Percentiles rank a stretch among this genome's conserved stretches.
Conservation (phyloP, 2,329 filamentous ascomycete species). For the Neodidymelliopsis sp. region DNA sequence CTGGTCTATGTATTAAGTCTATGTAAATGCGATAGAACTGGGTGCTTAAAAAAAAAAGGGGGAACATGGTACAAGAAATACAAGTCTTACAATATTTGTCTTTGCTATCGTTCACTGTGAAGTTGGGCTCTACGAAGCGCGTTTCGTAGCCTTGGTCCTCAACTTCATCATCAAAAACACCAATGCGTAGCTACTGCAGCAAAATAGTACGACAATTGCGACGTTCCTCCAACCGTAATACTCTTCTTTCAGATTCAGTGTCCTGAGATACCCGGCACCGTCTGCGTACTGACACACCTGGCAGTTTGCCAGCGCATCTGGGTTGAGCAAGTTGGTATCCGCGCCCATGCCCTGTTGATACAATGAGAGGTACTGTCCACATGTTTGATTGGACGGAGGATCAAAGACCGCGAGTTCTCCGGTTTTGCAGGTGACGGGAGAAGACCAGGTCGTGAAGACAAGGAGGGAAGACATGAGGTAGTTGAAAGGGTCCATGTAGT, state of each 20-base stretch:
- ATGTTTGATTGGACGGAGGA: constrained; percentile 61
- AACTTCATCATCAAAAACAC: constrained; percentile 55
- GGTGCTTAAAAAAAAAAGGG: no score
- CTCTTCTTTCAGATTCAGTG: constrained; percentile 67
- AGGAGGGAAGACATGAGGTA: constrained; percentile 50
- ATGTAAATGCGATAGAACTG: no score
- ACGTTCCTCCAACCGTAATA: constrained; percentile 72
- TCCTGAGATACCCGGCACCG: constrained; percentile 66
- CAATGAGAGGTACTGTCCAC: constrained; percentile 62
- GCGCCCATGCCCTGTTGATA: constrained; percentile 61
- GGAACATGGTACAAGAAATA: no score
- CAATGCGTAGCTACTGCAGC: constrained; percentile 60
- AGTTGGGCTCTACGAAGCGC: not conserved
- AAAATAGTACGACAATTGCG: constrained; percentile 65
- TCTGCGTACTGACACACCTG: constrained; percentile 66
- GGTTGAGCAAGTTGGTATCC: constrained; percentile 63
- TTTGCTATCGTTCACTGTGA: no score
- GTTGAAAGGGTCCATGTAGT: constrained; percentile 50
- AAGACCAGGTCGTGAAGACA: constrained; percentile 51
- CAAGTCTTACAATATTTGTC: no score
- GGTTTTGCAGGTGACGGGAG: constrained; percentile 44
- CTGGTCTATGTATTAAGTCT: no score
- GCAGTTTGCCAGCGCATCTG: constrained; percentile 63
- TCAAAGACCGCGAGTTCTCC: constrained; percentile 52
- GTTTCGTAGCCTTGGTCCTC: constrained; percentile 48